These are phyloP conservation scores for Rhodofomes roseus DNA, from an alignment of 1,284 basidiomycete genomes.

Conservation along the genomic window DNA sequence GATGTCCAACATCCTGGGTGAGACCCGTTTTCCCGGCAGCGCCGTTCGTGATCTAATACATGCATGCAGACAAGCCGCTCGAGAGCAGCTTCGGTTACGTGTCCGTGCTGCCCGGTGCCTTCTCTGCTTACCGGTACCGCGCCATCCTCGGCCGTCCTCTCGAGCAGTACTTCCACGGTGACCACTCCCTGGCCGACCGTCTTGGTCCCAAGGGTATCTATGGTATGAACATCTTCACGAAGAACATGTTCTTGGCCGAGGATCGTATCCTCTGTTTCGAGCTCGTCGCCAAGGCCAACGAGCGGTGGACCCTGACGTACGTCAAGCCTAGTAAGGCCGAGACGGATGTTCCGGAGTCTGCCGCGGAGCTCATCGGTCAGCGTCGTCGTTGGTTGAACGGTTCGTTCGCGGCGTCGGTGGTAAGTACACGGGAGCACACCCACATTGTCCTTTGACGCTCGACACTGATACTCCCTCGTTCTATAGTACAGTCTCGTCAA, in stretches of 20 bases:
- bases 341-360: constrained; percentile 90
- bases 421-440: constrained; percentile 35
- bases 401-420: constrained; percentile 93
- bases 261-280: constrained; percentile 98
- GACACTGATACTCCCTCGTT: neutral
- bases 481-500: constrained; percentile 86
- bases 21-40: constrained; percentile 15
- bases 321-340: constrained; percentile 96
- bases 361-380: constrained; percentile 91
- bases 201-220: constrained; percentile 93
- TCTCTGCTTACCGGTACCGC: constrained; percentile 90
- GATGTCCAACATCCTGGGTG: constrained; percentile 92
- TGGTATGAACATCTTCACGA: constrained; percentile 97
- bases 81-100: constrained; percentile 96
- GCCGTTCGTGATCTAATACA: neutral
- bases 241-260: constrained; percentile 95
- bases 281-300: constrained; percentile 86
- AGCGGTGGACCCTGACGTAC: constrained; percentile 89
- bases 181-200: constrained; percentile 90
- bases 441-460: neutral
- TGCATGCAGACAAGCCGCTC: constrained; percentile 74
- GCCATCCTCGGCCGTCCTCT: constrained; percentile 92
- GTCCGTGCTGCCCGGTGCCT: constrained; percentile 93
- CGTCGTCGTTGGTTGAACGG: constrained; percentile 96
- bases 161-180: constrained; percentile 98